phyloP scores from a whole-genome alignment of 2,329 filamentous ascomycete species.

The Fusarium bulbicola region DNA sequence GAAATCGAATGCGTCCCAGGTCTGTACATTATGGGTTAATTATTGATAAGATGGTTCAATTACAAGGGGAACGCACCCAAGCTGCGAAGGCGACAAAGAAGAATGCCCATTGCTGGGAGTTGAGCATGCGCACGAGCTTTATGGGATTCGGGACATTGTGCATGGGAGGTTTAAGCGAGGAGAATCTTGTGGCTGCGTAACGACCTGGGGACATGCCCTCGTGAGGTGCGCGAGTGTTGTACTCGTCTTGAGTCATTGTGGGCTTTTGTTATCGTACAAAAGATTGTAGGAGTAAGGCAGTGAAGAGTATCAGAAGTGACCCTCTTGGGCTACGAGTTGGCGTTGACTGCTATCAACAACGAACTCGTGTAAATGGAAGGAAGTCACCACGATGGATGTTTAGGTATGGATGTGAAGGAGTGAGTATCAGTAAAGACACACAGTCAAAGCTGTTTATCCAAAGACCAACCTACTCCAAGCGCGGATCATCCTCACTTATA shows the following conservation, averaged over 20 bases:
- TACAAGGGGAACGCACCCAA: constrained; percentile 56
- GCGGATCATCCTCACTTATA: constrained; percentile 17
- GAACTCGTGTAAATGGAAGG: background rate
- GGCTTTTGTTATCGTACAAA: background rate
- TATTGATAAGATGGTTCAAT: accelerated
- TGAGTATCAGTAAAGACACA: background rate
- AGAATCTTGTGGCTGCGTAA: constrained; percentile 63
- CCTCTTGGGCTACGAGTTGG: background rate
- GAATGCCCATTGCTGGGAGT: constrained; percentile 62
- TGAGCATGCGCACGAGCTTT: constrained; percentile 58
- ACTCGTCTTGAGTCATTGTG: constrained; percentile 40
- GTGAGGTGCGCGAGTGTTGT: constrained; percentile 53
- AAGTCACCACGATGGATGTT: background rate
- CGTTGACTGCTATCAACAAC: background rate
- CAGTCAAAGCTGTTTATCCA: background rate
- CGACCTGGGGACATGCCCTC: constrained; percentile 58
- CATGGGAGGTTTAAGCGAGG: constrained; percentile 66
- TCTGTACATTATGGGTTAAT: constrained; percentile 46
- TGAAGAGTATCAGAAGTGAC: background rate
- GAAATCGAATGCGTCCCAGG: constrained; percentile 73
- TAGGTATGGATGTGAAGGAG: background rate
- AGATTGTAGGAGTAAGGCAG: background rate
- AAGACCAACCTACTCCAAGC: background rate
- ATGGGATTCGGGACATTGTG: constrained; percentile 63
- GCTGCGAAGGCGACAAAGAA: constrained; percentile 64